Evolutionary conservation across 179 eudicot genomes (phyloP).

Genomic region (Dionaea muscipula): DNA sequence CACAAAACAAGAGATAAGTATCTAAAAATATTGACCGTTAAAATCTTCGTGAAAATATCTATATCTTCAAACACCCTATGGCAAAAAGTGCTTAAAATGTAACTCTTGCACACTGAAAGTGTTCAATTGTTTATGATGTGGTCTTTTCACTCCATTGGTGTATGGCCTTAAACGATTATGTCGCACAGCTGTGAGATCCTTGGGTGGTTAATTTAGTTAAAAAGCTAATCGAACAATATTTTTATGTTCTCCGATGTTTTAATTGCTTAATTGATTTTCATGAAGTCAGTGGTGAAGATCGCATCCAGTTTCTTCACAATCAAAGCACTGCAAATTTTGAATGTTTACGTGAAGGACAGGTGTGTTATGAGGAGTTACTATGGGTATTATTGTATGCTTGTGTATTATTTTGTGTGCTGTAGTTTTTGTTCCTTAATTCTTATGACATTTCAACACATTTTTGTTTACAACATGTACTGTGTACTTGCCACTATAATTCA

Average conservation of each 20-base stretch:
- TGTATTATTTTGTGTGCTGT: slow-evolving; percentile 1
- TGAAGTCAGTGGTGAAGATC: slow-evolving; percentile 61
- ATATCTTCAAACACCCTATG: no score
- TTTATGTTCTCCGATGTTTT: background rate
- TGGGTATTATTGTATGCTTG: background rate
- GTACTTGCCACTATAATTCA: background rate
- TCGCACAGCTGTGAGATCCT: background rate
- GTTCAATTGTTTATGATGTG: no score
- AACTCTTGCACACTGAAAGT: no score
- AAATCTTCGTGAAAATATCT: no score
- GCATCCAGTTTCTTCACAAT: slow-evolving; percentile 57
- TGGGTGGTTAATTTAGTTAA: no score
- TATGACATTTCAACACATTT: no score
- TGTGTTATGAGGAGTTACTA: slow-evolving; percentile 9
- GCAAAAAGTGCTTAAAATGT: no score
- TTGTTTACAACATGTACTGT: background rate
- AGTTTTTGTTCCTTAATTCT: background rate
- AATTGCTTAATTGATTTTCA: slow-evolving; percentile 7
- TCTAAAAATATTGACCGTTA: no score
- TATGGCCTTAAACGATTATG: background rate
- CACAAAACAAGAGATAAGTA: no score
- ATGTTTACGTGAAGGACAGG: slow-evolving; percentile 55
- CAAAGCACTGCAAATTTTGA: slow-evolving; percentile 74
- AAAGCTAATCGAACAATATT: background rate
- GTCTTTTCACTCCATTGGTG: background rate